phyloP scores from a whole-genome alignment of 257 asterid species.

The Solanum pimpinellifolium region DNA sequence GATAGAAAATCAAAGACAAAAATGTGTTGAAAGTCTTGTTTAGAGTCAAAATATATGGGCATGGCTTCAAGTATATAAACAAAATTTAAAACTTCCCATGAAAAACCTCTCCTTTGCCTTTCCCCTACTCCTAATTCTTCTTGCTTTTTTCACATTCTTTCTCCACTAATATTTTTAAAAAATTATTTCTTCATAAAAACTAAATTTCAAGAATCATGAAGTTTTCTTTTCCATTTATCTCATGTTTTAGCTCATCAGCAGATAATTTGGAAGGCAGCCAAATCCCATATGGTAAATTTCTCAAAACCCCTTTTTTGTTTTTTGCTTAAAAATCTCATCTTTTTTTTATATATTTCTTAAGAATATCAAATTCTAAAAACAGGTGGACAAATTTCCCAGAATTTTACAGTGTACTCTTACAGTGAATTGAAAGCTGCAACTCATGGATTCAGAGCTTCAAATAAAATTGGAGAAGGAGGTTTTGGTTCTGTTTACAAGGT shows the following conservation, averaged over 20 bases:
- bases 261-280: not conserved
- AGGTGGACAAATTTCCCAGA: constrained; percentile 15
- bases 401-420: constrained; percentile 39
- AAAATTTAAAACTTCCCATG: not conserved
- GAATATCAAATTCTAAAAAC: constrained; percentile 4
- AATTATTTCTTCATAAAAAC: not conserved
- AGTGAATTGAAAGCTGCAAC: constrained; percentile 44
- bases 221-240: constrained; percentile 9
- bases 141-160: not conserved
- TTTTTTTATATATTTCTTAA: not conserved
- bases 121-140: not conserved
- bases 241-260: constrained; percentile 25
- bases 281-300: not conserved
- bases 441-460: constrained; percentile 39
- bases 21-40: not conserved
- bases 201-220: constrained; percentile 10
- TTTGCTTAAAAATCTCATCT: not conserved
- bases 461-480: constrained; percentile 72
- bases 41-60: not conserved
- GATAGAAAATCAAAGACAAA: not conserved
- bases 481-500: constrained; percentile 73
- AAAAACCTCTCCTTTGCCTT: not conserved
- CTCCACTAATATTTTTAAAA: not conserved
- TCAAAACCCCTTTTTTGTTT: not conserved
- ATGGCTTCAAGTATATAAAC: not conserved